A percentile compares a stretch with the other conserved stretches of the same genome.
These are phyloP conservation scores for Naganishia randhawae DNA, from an alignment of 768 basidiomycete species.

Conservation along the genomic window DNA sequence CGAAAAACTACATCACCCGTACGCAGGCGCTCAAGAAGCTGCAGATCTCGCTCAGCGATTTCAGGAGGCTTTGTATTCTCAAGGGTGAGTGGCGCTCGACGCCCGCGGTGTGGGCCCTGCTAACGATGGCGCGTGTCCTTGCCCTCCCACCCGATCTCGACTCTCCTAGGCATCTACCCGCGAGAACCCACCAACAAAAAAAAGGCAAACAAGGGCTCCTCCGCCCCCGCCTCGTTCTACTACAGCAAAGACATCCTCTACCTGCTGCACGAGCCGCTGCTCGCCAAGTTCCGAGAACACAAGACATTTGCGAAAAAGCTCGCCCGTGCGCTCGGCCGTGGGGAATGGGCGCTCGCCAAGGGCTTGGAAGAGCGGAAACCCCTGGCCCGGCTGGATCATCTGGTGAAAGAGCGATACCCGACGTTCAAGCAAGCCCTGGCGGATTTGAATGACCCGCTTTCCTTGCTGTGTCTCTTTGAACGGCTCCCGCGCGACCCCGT, in stretches of 20 bases:
- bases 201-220: conserved; percentile 93
- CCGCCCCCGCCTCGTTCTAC: conserved; percentile 95
- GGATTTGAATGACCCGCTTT: conserved; percentile 95
- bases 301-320: conserved; percentile 98
- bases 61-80: conserved; percentile 90
- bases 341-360: conserved; percentile 93
- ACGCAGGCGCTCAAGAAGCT: conserved; percentile 88
- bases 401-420: conserved; percentile 98
- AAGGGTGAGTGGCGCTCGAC: conserved; percentile 65
- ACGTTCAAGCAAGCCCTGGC: conserved; percentile 92
- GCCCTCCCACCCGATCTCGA: too few species aligned
- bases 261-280: conserved; percentile 90
- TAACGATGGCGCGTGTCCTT: background rate
- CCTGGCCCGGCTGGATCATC: conserved; percentile 84
- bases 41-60: conserved; percentile 94
- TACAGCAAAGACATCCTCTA: conserved; percentile 97
- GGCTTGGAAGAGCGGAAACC: conserved; percentile 90
- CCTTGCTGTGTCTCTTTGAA: conserved; percentile 89
- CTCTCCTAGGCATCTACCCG: conserved; percentile 96
- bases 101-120: background rate
- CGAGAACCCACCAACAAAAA: conserved; percentile 89
- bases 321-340: conserved; percentile 81
- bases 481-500: conserved; percentile 78
- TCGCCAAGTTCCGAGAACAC: conserved; percentile 90
- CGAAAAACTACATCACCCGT: conserved; percentile 65